Evolutionary conservation across 768 basidiomycete species (phyloP).

Genomic region (Leucogyrophana mollusca): DNA sequence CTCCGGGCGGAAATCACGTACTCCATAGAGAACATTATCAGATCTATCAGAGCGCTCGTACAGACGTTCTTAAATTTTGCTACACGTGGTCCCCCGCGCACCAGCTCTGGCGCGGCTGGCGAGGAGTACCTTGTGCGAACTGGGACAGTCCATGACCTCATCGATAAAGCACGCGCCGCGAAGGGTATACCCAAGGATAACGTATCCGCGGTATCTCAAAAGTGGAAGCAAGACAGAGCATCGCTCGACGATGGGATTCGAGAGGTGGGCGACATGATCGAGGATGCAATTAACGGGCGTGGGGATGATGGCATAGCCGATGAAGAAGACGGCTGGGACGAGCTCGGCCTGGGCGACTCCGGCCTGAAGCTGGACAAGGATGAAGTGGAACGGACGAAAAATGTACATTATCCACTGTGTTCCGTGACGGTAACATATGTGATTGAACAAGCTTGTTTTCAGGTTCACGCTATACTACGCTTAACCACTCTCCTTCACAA

Average conservation of each 20-base stretch:
- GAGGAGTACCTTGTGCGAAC: conserved; percentile 57
- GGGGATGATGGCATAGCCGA: conserved; percentile 31
- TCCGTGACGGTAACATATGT: neutral
- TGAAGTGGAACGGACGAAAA: conserved; percentile 59
- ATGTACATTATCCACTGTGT: conserved; percentile 38
- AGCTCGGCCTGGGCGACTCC: conserved; percentile 48
- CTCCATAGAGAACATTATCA: conserved; percentile 41
- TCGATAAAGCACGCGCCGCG: conserved; percentile 45
- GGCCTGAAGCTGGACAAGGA: conserved; percentile 40
- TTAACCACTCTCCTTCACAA: conserved; percentile 62
- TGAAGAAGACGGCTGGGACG: conserved; percentile 60
- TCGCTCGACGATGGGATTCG: conserved; percentile 60
- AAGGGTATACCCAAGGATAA: conserved; percentile 58
- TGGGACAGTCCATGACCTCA: conserved; percentile 60
- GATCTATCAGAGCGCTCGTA: conserved; percentile 42
- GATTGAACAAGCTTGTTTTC: conserved; percentile 3
- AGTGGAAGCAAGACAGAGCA: conserved; percentile 50
- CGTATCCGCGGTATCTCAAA: conserved; percentile 51
- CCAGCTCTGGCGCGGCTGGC: conserved; percentile 20
- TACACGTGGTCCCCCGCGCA: conserved; percentile 13
- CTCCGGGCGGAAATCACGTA: conserved; percentile 43
- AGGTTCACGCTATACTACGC: conserved; percentile 64
- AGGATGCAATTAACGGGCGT: conserved; percentile 30
- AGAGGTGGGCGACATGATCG: conserved; percentile 58
- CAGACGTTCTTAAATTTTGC: conserved; percentile 42